Evolutionary conservation across 257 asterid genomes (phyloP).

Genomic region (Primulina eburnea): DNA sequence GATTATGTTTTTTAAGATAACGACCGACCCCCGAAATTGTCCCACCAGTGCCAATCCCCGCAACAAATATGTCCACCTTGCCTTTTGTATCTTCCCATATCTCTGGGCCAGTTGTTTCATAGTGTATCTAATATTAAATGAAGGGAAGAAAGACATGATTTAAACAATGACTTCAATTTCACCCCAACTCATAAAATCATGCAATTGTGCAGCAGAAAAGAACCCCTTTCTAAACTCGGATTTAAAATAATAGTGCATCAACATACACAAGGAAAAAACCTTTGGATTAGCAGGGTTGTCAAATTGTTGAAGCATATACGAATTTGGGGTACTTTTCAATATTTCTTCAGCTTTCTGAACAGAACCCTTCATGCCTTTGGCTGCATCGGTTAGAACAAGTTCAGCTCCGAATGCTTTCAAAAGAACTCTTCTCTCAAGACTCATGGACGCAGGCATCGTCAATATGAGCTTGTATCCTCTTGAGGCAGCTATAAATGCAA

Average conservation of each 20-base stretch:
- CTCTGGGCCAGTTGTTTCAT: conserved; percentile 98
- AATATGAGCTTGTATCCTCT: conserved; percentile 94
- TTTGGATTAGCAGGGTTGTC: conserved; percentile 98
- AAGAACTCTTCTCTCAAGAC: conserved; percentile 98
- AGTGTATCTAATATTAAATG: conserved; percentile 64
- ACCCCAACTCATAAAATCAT: conserved; percentile 1
- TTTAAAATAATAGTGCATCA: conserved; percentile 17
- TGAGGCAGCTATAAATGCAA: conserved; percentile 97
- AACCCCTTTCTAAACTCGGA: conserved; percentile 7
- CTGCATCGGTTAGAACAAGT: conserved; percentile 79
- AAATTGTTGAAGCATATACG: conserved; percentile 94
- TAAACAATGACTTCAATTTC: conserved; percentile 5
- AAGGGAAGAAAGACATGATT: conserved; percentile 9
- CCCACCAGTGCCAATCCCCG: conserved; percentile 99
- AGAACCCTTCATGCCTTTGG: conserved; percentile 97
- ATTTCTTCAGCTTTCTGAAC: conserved; percentile 93
- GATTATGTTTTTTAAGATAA: conserved; percentile 69
- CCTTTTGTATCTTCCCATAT: conserved; percentile 99
- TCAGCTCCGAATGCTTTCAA: conserved; percentile 99
- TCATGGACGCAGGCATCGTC: conserved; percentile 99
- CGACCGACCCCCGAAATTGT: conserved; percentile 91
- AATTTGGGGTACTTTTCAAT: conserved; percentile 62
- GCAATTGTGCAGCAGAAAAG: neutral
- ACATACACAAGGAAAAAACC: conserved; percentile 42
- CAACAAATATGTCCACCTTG: conserved; percentile 90